Evolutionary conservation across 106 monocot species (phyloP), one percentile per base, ranked within the genome.

Genomic region (Alisma plantagoaquatica): DNA sequence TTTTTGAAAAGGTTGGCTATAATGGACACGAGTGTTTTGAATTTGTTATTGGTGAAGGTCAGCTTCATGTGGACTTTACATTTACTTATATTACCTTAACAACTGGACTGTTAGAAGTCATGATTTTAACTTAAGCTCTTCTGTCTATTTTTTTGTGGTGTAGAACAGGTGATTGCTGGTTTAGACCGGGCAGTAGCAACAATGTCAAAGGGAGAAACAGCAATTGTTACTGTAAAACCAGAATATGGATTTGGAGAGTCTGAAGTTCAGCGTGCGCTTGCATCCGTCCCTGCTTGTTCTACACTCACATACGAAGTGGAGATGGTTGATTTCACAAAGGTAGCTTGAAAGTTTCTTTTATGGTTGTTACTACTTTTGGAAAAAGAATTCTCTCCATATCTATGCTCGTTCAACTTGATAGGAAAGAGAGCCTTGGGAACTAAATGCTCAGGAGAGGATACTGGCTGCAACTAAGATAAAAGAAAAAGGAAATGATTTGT

Each of bases 31-130:
- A 46, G 12, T 29, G 26, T 7, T 77, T 77, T 51, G 56, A 77
- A 33, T 86, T 86, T 61, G 32, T 69, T 59, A 41, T 80, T 29
- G 86, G 73, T 73, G 86, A 80, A 86, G 84, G 84, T 84, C 24
- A 61, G 57, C 18, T 41, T 24, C 21, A 22, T 49, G 11, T 22
- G 2, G 29, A 14, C 47, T 25, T 27, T 19, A 10, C 23, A 14
- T 51, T 57, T 20, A 18, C 18, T 25, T 42, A 33, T 15, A 54
- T n/a, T 26, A 32, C 45, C 26, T 41, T 31, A 18, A 33, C 31
- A 10, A 21, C 15, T 53, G 19, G 28, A 60, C 10, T n/a, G 4
- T 10, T 1, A 43, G 23, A n/a, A 23, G 4, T 43, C 1, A 14
- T 51, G 6, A 49, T 64, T 17, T 24, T 42, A 8, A 56, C 4